Evolutionary conservation across 345 rosid species (phyloP).

Genomic region (Pistacia vera): DNA sequence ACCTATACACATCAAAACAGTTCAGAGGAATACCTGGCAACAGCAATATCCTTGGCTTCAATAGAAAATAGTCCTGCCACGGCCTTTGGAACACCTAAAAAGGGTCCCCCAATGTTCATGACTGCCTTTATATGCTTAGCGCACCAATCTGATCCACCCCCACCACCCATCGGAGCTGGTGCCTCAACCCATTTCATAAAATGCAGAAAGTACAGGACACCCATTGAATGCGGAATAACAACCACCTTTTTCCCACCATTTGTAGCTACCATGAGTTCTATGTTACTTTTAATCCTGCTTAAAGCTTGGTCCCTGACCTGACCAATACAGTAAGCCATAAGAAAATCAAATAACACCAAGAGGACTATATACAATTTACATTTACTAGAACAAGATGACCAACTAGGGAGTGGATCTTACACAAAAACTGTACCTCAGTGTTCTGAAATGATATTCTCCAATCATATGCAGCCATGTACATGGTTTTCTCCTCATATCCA

Average conservation of each 20-base stretch:
- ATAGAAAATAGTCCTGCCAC: slow-evolving; percentile 46
- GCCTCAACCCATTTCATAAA: slow-evolving; percentile 86
- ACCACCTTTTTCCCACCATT: slow-evolving; percentile 64
- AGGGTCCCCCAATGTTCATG: slow-evolving; percentile 74
- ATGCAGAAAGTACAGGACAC: slow-evolving; percentile 70
- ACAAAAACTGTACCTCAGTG: slow-evolving; percentile 52
- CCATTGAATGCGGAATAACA: slow-evolving; percentile 77
- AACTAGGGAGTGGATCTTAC: background rate
- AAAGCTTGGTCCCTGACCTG: slow-evolving; percentile 68
- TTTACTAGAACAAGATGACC: background rate
- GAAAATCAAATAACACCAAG: background rate
- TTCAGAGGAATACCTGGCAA: slow-evolving; percentile 50
- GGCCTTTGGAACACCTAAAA: slow-evolving; percentile 74
- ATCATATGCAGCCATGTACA: slow-evolving; percentile 85
- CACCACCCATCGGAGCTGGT: slow-evolving; percentile 76
- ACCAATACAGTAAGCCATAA: slow-evolving; percentile 23
- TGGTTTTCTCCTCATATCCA: slow-evolving; percentile 76
- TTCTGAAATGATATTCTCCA: slow-evolving; percentile 78
- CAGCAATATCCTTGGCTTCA: slow-evolving; percentile 68
- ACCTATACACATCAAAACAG: background rate
- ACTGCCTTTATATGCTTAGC: slow-evolving; percentile 67
- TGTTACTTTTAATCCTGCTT: slow-evolving; percentile 69
- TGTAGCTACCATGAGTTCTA: slow-evolving; percentile 73
- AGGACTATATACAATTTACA: background rate
- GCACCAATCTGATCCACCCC: slow-evolving; percentile 77